Evolutionary conservation across 163 green algal genomes (phyloP).

Genomic region (Chloromonas sp.): DNA sequence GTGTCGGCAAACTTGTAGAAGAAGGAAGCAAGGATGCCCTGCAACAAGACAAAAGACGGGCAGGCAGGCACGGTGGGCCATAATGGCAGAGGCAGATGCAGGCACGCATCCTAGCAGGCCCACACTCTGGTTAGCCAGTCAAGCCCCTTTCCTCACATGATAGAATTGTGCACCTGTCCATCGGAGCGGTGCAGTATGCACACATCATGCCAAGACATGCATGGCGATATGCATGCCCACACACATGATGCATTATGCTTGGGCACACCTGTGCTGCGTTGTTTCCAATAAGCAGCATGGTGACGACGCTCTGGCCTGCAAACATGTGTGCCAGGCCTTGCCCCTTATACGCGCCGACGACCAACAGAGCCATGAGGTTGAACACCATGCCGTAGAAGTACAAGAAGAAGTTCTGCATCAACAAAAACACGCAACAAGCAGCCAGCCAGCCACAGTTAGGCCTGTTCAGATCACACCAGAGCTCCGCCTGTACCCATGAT

Average conservation of each 20-base stretch:
- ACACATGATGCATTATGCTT: too few species aligned
- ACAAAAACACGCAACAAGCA: not conserved
- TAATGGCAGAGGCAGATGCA: too few species aligned
- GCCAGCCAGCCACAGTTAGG: not conserved
- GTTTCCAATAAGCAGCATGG: constrained; percentile 83
- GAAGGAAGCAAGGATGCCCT: constrained; percentile 84
- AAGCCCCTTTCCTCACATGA: too few species aligned
- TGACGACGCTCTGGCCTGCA: constrained; percentile 54
- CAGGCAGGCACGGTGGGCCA: not conserved
- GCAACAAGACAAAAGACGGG: not conserved
- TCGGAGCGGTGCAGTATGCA: too few species aligned
- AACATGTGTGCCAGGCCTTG: constrained; percentile 52
- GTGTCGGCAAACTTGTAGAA: constrained; percentile 67
- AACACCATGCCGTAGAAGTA: constrained; percentile 84
- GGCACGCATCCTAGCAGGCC: too few species aligned
- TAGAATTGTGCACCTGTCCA: too few species aligned
- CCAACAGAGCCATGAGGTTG: constrained; percentile 40
- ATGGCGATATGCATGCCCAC: too few species aligned
- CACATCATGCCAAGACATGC: too few species aligned
- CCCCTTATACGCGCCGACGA: constrained; percentile 25
- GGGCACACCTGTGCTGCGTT: constrained; percentile 64
- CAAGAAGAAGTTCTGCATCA: constrained; percentile 87
- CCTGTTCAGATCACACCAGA: too few species aligned
- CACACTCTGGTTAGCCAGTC: too few species aligned
- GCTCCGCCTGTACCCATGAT: too few species aligned